phyloP scores from a whole-genome alignment of 169 alveolate genomes.

The Plasmodium yoelii region DNA sequence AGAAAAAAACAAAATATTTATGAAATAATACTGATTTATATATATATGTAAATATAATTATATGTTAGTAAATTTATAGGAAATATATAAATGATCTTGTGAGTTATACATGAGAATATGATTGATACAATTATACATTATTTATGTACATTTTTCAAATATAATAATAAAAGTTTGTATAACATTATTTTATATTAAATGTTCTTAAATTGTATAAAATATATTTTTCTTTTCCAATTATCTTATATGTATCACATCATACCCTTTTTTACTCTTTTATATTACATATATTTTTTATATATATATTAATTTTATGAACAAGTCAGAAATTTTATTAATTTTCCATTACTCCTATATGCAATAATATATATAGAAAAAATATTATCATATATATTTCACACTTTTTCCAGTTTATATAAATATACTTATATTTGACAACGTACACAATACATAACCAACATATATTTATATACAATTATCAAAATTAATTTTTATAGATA shows the following conservation, averaged over 20 bases:
- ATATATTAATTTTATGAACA: neutral
- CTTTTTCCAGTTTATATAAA: neutral
- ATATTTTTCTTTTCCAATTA: no score
- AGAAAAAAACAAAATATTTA: no score
- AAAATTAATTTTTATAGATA: constrained; percentile 8
- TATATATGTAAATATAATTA: no score
- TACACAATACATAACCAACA: constrained; percentile 10
- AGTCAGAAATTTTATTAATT: neutral
- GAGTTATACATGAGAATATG: no score
- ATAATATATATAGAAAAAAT: neutral
- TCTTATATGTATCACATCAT: neutral
- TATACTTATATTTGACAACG: neutral
- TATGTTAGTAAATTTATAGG: no score
- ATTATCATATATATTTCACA: neutral
- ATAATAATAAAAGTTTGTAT: no score
- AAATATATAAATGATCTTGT: no score
- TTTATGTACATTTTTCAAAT: no score
- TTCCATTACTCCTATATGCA: neutral
- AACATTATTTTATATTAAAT: no score
- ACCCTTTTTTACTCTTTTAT: neutral
- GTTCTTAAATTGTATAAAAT: no score
- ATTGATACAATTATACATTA: no score
- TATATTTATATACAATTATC: constrained; percentile 1
- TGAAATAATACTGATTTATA: no score
- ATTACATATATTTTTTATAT: neutral